phyloP scores from a whole-genome alignment of 1,284 basidiomycete species.

The Ganoderma lingzhi region DNA sequence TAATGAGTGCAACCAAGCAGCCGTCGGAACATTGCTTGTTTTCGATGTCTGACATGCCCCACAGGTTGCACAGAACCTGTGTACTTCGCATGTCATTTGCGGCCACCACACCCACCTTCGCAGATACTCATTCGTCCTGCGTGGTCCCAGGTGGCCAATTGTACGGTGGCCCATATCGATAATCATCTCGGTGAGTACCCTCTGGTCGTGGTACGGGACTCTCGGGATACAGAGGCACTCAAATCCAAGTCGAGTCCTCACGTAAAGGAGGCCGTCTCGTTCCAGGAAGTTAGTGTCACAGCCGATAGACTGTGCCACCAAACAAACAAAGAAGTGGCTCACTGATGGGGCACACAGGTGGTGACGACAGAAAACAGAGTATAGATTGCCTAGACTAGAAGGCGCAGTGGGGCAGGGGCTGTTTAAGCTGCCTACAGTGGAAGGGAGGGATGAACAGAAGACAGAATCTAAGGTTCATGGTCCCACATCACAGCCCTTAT shows the following conservation, averaged over 20 bases:
- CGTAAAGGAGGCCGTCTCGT: conserved; percentile 21
- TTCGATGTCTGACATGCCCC: conserved; percentile 38
- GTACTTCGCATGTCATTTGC: conserved; percentile 26
- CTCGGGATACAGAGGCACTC: conserved; percentile 41
- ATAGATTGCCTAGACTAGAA: too few species aligned
- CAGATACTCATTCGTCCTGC: conserved; percentile 38
- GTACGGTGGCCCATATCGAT: conserved; percentile 37
- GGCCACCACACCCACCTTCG: conserved; percentile 46
- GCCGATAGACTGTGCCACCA: too few species aligned
- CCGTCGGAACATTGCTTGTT: conserved; percentile 31
- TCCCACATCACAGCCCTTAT: too few species aligned
- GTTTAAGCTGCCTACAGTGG: too few species aligned
- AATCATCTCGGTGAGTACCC: conserved; percentile 31
- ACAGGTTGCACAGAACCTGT: conserved; percentile 37
- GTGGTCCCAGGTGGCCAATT: conserved; percentile 38
- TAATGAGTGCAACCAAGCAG: conserved; percentile 35
- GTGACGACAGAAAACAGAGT: too few species aligned
- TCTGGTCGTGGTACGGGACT: neutral
- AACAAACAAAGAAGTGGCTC: too few species aligned
- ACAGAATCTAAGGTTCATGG: too few species aligned
- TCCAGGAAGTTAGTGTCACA: too few species aligned
- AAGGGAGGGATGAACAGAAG: too few species aligned
- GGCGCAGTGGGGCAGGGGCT: too few species aligned
- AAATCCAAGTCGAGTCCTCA: conserved; percentile 22
- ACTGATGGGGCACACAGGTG: too few species aligned